These are phyloP conservation scores for Clausena lansium DNA, from an alignment of 345 rosid genomes.

Conservation along the genomic window DNA sequence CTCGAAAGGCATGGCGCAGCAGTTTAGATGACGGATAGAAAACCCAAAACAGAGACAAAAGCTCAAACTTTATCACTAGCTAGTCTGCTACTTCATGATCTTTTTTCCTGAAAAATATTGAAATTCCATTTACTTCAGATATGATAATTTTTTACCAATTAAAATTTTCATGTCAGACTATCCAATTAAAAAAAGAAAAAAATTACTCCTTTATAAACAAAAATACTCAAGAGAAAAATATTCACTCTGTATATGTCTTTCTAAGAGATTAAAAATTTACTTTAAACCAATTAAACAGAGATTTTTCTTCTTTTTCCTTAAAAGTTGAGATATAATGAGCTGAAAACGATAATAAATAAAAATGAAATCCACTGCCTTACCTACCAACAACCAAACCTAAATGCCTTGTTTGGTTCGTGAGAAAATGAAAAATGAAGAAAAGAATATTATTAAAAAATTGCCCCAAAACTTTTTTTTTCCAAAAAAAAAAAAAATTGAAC, in stretches of 20 bases:
- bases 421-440: constrained; percentile 11
- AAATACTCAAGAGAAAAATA: background rate
- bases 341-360: constrained; percentile 17
- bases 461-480: background rate
- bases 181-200: background rate
- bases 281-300: background rate
- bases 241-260: background rate
- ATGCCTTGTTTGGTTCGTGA: constrained; percentile 24
- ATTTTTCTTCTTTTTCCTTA: constrained; percentile 7
- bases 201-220: background rate
- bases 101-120: constrained; percentile 27
- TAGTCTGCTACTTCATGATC: constrained; percentile 20
- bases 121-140: constrained; percentile 17
- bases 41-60: constrained; percentile 21
- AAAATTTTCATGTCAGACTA: background rate
- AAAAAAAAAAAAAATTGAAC: background rate
- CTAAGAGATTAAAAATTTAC: background rate
- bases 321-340: background rate
- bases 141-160: background rate
- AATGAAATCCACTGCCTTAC: constrained; percentile 27
- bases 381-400: constrained; percentile 40
- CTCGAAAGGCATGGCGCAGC: constrained; percentile 57
- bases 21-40: constrained; percentile 19
- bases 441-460: background rate
- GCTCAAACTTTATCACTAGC: constrained; percentile 16